Percentiles rank a stretch among this genome's conserved stretches.
These are phyloP conservation scores for Alternaria gansuensis DNA, from an alignment of 2,329 filamentous ascomycete species.

Conservation along the genomic window DNA sequence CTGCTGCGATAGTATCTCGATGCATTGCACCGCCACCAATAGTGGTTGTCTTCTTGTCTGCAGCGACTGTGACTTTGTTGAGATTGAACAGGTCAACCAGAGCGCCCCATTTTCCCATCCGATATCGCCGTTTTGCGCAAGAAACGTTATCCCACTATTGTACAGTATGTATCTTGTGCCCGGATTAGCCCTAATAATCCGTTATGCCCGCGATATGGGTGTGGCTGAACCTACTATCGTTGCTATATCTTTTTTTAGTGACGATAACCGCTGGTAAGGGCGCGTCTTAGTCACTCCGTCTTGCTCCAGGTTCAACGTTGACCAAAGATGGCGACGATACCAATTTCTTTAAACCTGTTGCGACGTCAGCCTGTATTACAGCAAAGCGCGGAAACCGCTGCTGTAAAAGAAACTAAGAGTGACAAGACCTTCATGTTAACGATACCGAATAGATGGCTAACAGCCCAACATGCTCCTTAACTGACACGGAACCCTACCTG, in stretches of 20 bases:
- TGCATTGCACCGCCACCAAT: slow-evolving; percentile 48
- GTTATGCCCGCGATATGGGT: not conserved
- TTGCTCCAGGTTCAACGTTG: slow-evolving; percentile 24
- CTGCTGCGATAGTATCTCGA: slow-evolving; percentile 51
- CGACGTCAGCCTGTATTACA: slow-evolving; percentile 21
- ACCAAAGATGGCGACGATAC: slow-evolving; percentile 26
- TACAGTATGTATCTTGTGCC: slow-evolving; percentile 36
- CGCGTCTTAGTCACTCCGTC: slow-evolving; percentile 38
- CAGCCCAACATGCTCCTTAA: slow-evolving; percentile 13
- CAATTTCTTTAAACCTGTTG: slow-evolving; percentile 24
- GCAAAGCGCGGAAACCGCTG: slow-evolving; percentile 25
- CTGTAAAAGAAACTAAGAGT: slow-evolving; percentile 21
- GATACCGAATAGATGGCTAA: slow-evolving; percentile 13
- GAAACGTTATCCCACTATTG: slow-evolving; percentile 32
- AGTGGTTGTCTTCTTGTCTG: slow-evolving; percentile 36
- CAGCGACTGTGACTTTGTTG: slow-evolving; percentile 36
- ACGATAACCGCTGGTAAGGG: slow-evolving; percentile 35
- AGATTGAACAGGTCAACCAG: slow-evolving; percentile 44
- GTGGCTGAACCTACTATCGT: slow-evolving; percentile 23
- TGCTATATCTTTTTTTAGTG: slow-evolving; percentile 35
- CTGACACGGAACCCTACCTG: slow-evolving; percentile 7
- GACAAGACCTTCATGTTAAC: slow-evolving; percentile 26
- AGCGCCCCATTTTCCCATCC: slow-evolving; percentile 41
- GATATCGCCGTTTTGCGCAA: slow-evolving; percentile 42
- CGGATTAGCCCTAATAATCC: not conserved